A percentile compares a stretch with the other conserved stretches of the same genome.
These are phyloP conservation scores for Chalaropsis ovoidea DNA, from an alignment of 2,329 filamentous ascomycete genomes.

Conservation along the genomic window DNA sequence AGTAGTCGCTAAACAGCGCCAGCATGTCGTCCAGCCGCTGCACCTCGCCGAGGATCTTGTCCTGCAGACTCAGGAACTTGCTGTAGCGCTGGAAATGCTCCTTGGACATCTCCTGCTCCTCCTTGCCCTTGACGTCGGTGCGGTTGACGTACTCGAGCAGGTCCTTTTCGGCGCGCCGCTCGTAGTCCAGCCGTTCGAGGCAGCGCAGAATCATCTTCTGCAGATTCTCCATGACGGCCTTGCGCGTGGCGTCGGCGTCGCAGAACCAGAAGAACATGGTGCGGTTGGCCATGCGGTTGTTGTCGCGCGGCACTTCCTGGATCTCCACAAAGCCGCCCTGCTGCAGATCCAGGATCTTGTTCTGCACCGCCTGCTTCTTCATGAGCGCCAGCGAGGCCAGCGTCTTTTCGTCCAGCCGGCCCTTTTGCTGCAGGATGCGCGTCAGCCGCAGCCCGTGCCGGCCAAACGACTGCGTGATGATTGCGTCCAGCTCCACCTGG, in stretches of 20 bases:
- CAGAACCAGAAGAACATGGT: constrained; percentile 91
- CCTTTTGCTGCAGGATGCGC: constrained; percentile 73
- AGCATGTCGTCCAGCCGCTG: constrained; percentile 76
- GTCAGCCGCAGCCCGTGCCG: constrained; percentile 69
- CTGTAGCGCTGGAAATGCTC: constrained; percentile 59
- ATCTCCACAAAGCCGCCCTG: constrained; percentile 78
- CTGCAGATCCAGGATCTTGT: constrained; percentile 75
- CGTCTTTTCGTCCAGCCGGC: constrained; percentile 90
- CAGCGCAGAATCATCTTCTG: constrained; percentile 87
- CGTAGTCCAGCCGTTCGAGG: constrained; percentile 67
- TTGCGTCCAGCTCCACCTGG: constrained; percentile 68
- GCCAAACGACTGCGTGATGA: constrained; percentile 68
- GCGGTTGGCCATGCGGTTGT: constrained; percentile 66
- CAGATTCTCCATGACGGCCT: constrained; percentile 63
- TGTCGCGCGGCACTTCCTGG: constrained; percentile 88
- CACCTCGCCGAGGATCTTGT: constrained; percentile 68
- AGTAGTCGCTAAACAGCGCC: constrained; percentile 71
- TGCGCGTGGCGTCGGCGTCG: constrained; percentile 61
- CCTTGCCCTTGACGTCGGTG: constrained; percentile 73
- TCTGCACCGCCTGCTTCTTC: constrained; percentile 73
- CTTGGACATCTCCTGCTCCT: constrained; percentile 66
- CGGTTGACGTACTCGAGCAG: constrained; percentile 75
- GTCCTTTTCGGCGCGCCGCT: constrained; percentile 59
- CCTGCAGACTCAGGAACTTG: constrained; percentile 52
- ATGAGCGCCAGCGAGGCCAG: constrained; percentile 72